These are phyloP conservation scores for Auriscalpium vulgare DNA, from an alignment of 768 basidiomycete species.

Conservation along the genomic window DNA sequence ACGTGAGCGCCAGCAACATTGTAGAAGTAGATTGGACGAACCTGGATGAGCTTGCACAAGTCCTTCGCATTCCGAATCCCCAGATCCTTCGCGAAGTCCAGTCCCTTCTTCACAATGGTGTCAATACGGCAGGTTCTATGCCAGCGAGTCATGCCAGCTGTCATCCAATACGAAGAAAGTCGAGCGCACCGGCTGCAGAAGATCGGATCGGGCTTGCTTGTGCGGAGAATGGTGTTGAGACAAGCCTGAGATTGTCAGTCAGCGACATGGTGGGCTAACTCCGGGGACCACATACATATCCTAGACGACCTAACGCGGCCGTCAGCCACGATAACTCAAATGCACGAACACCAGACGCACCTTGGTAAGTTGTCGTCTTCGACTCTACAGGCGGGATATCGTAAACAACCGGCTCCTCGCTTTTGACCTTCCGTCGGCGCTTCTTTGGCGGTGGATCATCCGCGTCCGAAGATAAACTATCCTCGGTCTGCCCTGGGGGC, in stretches of 20 bases:
- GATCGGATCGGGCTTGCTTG: constrained; percentile 57
- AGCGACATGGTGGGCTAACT: background rate
- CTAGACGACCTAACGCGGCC: constrained; percentile 6
- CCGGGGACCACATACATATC: constrained; percentile 5
- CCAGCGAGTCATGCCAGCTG: background rate
- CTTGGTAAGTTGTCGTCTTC: constrained; percentile 63
- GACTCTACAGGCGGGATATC: constrained; percentile 64
- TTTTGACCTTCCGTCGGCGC: constrained; percentile 24
- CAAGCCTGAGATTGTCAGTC: constrained; percentile 45
- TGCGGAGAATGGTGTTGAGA: constrained; percentile 75
- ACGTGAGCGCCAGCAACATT: background rate
- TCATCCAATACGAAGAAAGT: background rate
- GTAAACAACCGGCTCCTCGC: constrained; percentile 44
- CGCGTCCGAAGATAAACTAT: no score
- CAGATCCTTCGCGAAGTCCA: constrained; percentile 76
- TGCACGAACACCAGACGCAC: constrained; percentile 41
- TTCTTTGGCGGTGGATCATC: constrained; percentile 16
- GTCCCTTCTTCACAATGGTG: constrained; percentile 71
- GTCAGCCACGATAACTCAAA: constrained; percentile 2
- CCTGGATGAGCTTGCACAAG: constrained; percentile 60
- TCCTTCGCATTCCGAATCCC: constrained; percentile 72
- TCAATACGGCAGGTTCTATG: constrained; percentile 48
- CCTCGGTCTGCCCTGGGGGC: no score
- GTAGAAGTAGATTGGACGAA: background rate
- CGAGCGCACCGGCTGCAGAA: constrained; percentile 61